A percentile compares a stretch with the other conserved stretches of the same genome.
Conservation (phyloP, 495 filamentous ascomycete genomes). For the Aspergillus bridgeri region DNA sequence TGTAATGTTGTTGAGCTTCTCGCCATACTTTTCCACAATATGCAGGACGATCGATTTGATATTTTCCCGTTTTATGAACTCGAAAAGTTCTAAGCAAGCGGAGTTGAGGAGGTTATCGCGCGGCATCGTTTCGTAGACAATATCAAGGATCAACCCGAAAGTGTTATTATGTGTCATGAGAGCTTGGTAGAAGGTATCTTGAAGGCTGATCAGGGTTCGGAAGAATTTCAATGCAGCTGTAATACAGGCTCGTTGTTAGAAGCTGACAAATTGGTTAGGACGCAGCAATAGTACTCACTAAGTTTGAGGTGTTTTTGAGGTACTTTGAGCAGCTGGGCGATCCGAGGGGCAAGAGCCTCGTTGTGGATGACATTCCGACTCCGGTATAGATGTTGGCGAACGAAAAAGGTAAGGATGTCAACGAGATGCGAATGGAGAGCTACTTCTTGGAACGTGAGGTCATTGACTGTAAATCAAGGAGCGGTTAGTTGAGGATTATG, state of each 20-base stretch:
- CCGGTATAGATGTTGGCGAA: slow-evolving; percentile 80
- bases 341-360: slow-evolving; percentile 72
- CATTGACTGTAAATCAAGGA: slow-evolving; percentile 45
- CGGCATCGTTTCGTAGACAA: slow-evolving; percentile 86
- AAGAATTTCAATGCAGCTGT: slow-evolving; percentile 92
- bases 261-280: background rate
- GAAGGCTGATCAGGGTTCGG: slow-evolving; percentile 76
- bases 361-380: slow-evolving; percentile 85
- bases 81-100: slow-evolving; percentile 94
- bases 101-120: slow-evolving; percentile 95
- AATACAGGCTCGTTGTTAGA: slow-evolving; percentile 11
- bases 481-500: slow-evolving; percentile 5
- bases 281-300: slow-evolving; percentile 48
- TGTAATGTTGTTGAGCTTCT: slow-evolving; percentile 70
- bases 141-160: slow-evolving; percentile 83
- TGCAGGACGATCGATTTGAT: slow-evolving; percentile 79
- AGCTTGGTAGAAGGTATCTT: slow-evolving; percentile 89
- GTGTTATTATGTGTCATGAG: slow-evolving; percentile 81
- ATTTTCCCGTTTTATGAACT: slow-evolving; percentile 82
- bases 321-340: slow-evolving; percentile 77
- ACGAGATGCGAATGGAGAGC: slow-evolving; percentile 86
- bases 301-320: slow-evolving; percentile 94
- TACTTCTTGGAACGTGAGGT: slow-evolving; percentile 73
- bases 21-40: slow-evolving; percentile 83
- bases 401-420: slow-evolving; percentile 92